phyloP scores from a whole-genome alignment of 768 basidiomycete species.

The Calocybe cyanea region DNA sequence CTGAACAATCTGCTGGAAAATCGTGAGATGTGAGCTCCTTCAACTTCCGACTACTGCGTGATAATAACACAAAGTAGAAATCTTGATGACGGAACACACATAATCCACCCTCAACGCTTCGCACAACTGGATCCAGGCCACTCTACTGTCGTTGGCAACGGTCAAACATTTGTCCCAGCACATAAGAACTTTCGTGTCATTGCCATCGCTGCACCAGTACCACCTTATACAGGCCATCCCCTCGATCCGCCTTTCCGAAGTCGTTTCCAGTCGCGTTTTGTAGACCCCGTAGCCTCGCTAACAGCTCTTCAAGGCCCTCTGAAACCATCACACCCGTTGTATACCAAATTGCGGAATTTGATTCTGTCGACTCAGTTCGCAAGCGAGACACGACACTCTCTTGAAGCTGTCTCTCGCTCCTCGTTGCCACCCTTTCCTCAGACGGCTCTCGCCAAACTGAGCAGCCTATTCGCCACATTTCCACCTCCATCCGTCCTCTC shows the following conservation, averaged over 20 bases:
- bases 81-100: conserved; percentile 66
- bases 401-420: conserved; percentile 51
- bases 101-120: conserved; percentile 60
- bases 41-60: neutral
- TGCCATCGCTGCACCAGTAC: conserved; percentile 66
- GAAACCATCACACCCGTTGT: conserved; percentile 22
- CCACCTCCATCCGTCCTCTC: conserved; percentile 40
- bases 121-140: conserved; percentile 39
- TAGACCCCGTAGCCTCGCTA: conserved; percentile 55
- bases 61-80: conserved; percentile 36
- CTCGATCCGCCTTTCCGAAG: conserved; percentile 67
- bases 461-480: conserved; percentile 41
- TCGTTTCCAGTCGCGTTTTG: conserved; percentile 65
- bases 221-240: conserved; percentile 63
- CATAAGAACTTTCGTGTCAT: conserved; percentile 67
- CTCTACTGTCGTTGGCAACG: conserved; percentile 22
- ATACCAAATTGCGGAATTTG: conserved; percentile 47
- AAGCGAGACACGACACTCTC: conserved; percentile 50
- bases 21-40: conserved; percentile 52
- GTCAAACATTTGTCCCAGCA: conserved; percentile 55
- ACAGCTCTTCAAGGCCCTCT: conserved; percentile 30
- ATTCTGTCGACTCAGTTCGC: conserved; percentile 63
- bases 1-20: conserved; percentile 69
- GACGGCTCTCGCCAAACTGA: conserved; percentile 53
- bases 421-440: conserved; percentile 62